A percentile compares a stretch with the other conserved stretches of the same genome.
These are phyloP conservation scores for Williopsis jadinii DNA, from an alignment of 1,139 yeast genomes.

Conservation along the genomic window DNA sequence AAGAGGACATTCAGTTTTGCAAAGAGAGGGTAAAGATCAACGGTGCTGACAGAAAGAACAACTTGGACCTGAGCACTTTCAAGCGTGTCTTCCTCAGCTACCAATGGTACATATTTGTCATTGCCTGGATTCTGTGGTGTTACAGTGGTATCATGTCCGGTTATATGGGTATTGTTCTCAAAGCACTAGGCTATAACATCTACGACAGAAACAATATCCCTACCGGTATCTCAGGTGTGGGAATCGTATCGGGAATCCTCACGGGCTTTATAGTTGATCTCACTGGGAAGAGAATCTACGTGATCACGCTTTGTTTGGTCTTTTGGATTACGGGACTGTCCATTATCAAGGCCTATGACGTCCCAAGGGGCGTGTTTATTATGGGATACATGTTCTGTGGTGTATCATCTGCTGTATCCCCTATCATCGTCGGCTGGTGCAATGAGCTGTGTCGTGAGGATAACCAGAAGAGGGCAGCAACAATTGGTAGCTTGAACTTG, in stretches of 20 bases:
- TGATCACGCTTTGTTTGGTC: constrained; percentile 1
- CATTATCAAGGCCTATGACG: constrained; percentile 14
- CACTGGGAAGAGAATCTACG: constrained; percentile 7
- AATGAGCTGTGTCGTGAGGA: constrained; percentile 17
- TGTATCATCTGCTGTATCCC: too few relatives aligned
- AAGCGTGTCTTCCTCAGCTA: constrained; percentile 7
- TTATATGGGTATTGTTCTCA: constrained; percentile 14
- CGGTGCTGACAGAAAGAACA: constrained; percentile 6
- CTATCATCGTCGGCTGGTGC: constrained; percentile 18
- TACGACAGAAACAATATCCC: constrained; percentile 29
- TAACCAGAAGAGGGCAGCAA: constrained; percentile 15
- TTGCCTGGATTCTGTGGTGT: constrained; percentile 32
- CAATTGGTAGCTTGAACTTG: constrained; percentile 15
- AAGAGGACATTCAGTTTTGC: constrained; percentile 11
- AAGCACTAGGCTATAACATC: constrained; percentile 22
- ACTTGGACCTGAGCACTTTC: constrained; percentile 3
- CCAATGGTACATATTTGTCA: constrained; percentile 7
- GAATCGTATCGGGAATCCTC: constrained; percentile 22
- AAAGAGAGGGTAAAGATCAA: constrained; percentile 3
- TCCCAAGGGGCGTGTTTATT: constrained; percentile 12
- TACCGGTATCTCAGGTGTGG: constrained; percentile 29
- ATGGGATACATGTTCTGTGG: constrained; percentile 14
- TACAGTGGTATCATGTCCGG: constrained; percentile 25
- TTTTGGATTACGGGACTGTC: constrained; percentile 13
- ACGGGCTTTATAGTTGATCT: constrained; percentile 24